phyloP scores from a whole-genome alignment of 1,139 yeast species.

The Wickerhamiella infanticola region DNA sequence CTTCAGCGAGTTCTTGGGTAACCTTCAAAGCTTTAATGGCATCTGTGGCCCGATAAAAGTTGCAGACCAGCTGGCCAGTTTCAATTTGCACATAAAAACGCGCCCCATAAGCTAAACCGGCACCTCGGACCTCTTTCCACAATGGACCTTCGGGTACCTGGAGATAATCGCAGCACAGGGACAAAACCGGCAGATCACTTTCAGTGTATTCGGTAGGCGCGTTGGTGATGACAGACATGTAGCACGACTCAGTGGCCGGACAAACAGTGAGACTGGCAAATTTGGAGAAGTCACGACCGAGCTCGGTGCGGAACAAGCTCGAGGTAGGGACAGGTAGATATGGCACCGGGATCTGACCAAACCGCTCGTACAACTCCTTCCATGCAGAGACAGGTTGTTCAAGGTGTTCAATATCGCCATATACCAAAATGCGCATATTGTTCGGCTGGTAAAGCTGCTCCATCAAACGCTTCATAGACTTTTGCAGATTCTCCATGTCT shows the following conservation, averaged over 20 bases:
- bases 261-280: conserved; percentile 54
- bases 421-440: conserved; percentile 52
- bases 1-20: conserved; percentile 52
- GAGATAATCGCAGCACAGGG: conserved; percentile 61
- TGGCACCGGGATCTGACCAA: neutral
- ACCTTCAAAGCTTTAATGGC: conserved; percentile 53
- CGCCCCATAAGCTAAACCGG: conserved; percentile 91
- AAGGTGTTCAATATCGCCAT: conserved; percentile 47
- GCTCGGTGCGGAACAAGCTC: conserved; percentile 36
- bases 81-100: conserved; percentile 37
- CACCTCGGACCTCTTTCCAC: conserved; percentile 92
- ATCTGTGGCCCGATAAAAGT: conserved; percentile 75
- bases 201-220: conserved; percentile 52
- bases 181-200: conserved; percentile 54
- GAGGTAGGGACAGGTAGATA: conserved; percentile 35
- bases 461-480: conserved; percentile 44
- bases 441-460: conserved; percentile 38
- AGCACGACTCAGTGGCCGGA: conserved; percentile 84
- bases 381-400: conserved; percentile 48
- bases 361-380: conserved; percentile 29
- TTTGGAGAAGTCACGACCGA: conserved; percentile 39
- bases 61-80: conserved; percentile 49
- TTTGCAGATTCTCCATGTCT: conserved; percentile 32
- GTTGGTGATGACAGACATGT: conserved; percentile 42
- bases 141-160: conserved; percentile 92